Percentiles rank a stretch among this genome's conserved stretches.
phyloP scores from a whole-genome alignment of 2,329 filamentous ascomycete species.

The Ceratocystis lukuohia region DNA sequence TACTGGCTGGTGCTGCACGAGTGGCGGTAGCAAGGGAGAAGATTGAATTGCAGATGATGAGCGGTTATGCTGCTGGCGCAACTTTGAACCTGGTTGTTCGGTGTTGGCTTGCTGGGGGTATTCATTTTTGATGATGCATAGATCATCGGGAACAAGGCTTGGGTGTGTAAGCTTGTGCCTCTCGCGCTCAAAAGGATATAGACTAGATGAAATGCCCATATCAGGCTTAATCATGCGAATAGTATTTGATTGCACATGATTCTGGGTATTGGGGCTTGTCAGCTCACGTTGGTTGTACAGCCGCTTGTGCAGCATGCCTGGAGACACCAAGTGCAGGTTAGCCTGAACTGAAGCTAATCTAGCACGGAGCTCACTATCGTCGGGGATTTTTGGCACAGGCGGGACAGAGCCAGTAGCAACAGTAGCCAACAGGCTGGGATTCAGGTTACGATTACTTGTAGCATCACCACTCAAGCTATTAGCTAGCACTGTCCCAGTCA shows the following conservation, averaged over 20 bases:
- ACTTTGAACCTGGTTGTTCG: background rate
- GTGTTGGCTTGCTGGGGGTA: background rate
- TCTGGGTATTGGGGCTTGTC: background rate
- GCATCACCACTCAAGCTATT: background rate
- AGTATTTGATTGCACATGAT: background rate
- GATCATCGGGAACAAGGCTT: conserved; percentile 12
- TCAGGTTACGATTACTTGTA: background rate
- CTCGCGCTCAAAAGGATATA: background rate
- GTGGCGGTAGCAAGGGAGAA: background rate
- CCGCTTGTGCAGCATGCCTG: conserved; percentile 2
- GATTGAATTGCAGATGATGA: background rate
- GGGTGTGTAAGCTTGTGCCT: conserved; percentile 11
- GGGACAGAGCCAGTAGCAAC: conserved; percentile 1
- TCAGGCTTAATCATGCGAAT: conserved; percentile 9
- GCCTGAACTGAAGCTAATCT: background rate
- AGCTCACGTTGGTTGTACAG: background rate
- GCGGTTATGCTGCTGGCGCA: background rate
- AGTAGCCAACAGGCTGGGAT: background rate
- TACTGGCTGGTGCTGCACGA: background rate
- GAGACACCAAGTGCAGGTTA: background rate
- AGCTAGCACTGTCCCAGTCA: background rate
- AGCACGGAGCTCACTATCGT: background rate
- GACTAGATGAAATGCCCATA: background rate
- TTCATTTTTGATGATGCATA: conserved; percentile 11
- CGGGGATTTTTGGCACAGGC: conserved; percentile 4